Evolutionary conservation across 2,329 filamentous ascomycete genomes (phyloP).

Genomic region (Pseudogymnoascus sp.): DNA sequence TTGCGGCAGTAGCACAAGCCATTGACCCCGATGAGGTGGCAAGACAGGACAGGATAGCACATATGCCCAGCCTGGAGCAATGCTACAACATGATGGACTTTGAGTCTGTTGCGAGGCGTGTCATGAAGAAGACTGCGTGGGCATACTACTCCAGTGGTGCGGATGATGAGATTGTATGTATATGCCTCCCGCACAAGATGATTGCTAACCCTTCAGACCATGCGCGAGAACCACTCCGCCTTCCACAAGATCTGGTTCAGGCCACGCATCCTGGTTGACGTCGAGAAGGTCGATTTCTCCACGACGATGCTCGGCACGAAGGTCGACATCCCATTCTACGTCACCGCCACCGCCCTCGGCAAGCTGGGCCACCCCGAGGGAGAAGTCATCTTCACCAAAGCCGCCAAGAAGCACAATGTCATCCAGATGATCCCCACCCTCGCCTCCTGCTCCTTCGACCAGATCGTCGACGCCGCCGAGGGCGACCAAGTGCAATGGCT

Average conservation of each 20-base stretch:
- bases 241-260: slow-evolving; percentile 98
- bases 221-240: slow-evolving; percentile 90
- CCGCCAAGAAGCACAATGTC: slow-evolving; percentile 76
- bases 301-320: slow-evolving; percentile 93
- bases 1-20: slow-evolving; percentile 57
- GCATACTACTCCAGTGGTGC: slow-evolving; percentile 95
- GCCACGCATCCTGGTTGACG: slow-evolving; percentile 79
- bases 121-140: slow-evolving; percentile 97
- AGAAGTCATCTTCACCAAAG: slow-evolving; percentile 82
- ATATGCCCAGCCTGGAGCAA: slow-evolving; percentile 73
- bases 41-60: slow-evolving; percentile 62
- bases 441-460: slow-evolving; percentile 94
- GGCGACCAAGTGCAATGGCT: slow-evolving; percentile 89
- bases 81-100: slow-evolving; percentile 96
- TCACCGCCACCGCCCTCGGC: slow-evolving; percentile 90
- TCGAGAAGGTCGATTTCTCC: slow-evolving; percentile 75
- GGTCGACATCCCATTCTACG: slow-evolving; percentile 82
- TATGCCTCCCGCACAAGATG: background rate
- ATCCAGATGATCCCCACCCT: slow-evolving; percentile 98
- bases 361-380: slow-evolving; percentile 92
- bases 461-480: slow-evolving; percentile 78
- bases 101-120: slow-evolving; percentile 77
- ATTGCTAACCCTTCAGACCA: slow-evolving; percentile 49
- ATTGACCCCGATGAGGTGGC: slow-evolving; percentile 64
- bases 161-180: slow-evolving; percentile 72